Conservation (phyloP, 1,139 yeast species). For the Geotrichum citri-aurantii region DNA sequence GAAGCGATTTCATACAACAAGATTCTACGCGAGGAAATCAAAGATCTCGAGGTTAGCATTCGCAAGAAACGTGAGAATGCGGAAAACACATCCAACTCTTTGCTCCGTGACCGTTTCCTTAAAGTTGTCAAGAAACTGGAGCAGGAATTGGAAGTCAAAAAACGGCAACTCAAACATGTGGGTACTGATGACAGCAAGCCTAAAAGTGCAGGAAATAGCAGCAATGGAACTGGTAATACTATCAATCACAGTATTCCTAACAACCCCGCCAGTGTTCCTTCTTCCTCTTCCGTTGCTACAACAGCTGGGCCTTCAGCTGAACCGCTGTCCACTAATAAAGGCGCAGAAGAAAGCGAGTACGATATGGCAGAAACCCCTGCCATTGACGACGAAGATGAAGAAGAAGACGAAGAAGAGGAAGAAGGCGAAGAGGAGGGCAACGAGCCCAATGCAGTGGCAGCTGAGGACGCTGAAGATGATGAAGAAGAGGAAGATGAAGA, state of each 20-base stretch:
- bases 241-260: background rate
- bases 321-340: background rate
- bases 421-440: slow-evolving; percentile 28
- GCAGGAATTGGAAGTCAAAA: slow-evolving; percentile 77
- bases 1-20: slow-evolving; percentile 62
- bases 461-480: slow-evolving; percentile 34
- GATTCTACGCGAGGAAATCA: slow-evolving; percentile 75
- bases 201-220: slow-evolving; percentile 26
- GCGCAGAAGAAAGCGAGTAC: background rate
- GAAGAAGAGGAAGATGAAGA: slow-evolving; percentile 39
- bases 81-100: slow-evolving; percentile 74
- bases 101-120: slow-evolving; percentile 80
- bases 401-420: slow-evolving; percentile 27
- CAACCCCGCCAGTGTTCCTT: background rate
- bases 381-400: slow-evolving; percentile 27
- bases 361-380: background rate
- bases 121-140: slow-evolving; percentile 75
- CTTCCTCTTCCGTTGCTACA: background rate
- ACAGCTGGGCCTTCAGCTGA: background rate
- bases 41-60: slow-evolving; percentile 75
- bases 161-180: slow-evolving; percentile 51
- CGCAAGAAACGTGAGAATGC: slow-evolving; percentile 70
- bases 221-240: slow-evolving; percentile 26
- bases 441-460: slow-evolving; percentile 34
- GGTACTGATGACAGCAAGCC: slow-evolving; percentile 26